Base-by-base conservation (phyloP, 208 protist species). In the Leishmania martiniquensis region DNA sequence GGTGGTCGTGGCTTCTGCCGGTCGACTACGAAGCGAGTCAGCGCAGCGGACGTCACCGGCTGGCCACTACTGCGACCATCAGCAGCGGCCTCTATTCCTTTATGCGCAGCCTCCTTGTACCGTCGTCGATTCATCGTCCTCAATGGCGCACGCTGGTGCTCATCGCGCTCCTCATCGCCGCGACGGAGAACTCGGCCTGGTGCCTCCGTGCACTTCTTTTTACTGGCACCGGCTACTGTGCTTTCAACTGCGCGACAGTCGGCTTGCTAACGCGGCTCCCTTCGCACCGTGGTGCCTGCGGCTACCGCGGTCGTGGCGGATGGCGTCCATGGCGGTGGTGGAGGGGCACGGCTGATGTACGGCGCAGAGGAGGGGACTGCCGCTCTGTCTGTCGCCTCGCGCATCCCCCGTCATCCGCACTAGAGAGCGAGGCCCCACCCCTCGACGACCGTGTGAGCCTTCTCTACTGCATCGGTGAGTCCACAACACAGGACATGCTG, bases 1-100 rank as follows among this genome's bases (percentile, higher is more conserved):
- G 84, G 57, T 94, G 88, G 86, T 85, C 82, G n/a, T 94, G 88
- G 88, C 51, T 94, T 22, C 72, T 89, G 66, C 90, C 88, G 6
- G 72, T 90, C 49, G 78, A 90, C 82, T 90, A 89, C 80, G 80
- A 52, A 32, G 68, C 68, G 29, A 72, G 29, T 49, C 68, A 32
- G 32, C 17, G 47, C 29, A 72, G 68, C 47, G 32, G 68, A 29
- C 68, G 49, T 59, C 68, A 55, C 59, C 44, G 68, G 2, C 68
- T 20, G 44, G 68, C 45, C 32, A 20, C 47, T 15, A n/a, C n/a
- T n/a, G n/a, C n/a, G n/a, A 54, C 68, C 49, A 54, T n/a, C 37
- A 32, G 22, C 42, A 6, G 12, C 22, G 12, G 25, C 12, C 10
- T 42, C n/a, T 20, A 25, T 44, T 54, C 25, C 4, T 42, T 29